These are phyloP conservation scores for Penicillium paradoxum DNA, from an alignment of 495 filamentous ascomycete genomes.

Conservation along the genomic window DNA sequence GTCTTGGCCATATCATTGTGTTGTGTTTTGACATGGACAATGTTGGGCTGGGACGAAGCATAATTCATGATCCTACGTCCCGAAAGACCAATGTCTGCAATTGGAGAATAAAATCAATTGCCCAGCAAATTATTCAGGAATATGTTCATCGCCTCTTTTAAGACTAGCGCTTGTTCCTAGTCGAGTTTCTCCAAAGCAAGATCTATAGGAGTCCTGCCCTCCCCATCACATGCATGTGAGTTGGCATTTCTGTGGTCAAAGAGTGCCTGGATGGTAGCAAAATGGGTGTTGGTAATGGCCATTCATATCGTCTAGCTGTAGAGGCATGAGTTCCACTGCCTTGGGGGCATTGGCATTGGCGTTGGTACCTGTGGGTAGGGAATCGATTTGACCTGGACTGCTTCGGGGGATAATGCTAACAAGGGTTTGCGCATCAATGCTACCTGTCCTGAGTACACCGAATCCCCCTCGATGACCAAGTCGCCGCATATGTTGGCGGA, in stretches of 20 bases:
- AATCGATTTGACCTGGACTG: slow-evolving; percentile 30
- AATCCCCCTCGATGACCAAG: slow-evolving; percentile 35
- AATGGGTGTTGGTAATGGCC: too few relatives aligned
- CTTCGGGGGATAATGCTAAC: slow-evolving; percentile 42
- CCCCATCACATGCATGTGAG: too few relatives aligned
- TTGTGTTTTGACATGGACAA: not conserved
- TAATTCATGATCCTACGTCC: slow-evolving; percentile 8
- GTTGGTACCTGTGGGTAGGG: slow-evolving; percentile 1
- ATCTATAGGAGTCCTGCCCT: too few relatives aligned
- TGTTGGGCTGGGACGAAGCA: not conserved
- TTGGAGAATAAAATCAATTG: not conserved
- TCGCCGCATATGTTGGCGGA: slow-evolving; percentile 22
- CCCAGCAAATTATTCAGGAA: not conserved
- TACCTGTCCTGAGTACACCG: slow-evolving; percentile 42
- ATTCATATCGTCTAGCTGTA: too few relatives aligned
- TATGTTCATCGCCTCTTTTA: not conserved
- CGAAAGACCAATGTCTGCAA: slow-evolving; percentile 1
- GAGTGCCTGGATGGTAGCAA: too few relatives aligned
- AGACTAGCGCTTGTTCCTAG: too few relatives aligned
- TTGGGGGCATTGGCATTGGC: too few relatives aligned
- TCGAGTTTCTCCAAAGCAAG: too few relatives aligned
- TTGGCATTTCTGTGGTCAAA: too few relatives aligned
- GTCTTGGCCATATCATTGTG: not conserved
- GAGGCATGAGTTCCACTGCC: too few relatives aligned
- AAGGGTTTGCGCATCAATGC: slow-evolving; percentile 42